phyloP scores from a whole-genome alignment of 73 alveolate genomes.

The Blepharisma japonicum region DNA sequence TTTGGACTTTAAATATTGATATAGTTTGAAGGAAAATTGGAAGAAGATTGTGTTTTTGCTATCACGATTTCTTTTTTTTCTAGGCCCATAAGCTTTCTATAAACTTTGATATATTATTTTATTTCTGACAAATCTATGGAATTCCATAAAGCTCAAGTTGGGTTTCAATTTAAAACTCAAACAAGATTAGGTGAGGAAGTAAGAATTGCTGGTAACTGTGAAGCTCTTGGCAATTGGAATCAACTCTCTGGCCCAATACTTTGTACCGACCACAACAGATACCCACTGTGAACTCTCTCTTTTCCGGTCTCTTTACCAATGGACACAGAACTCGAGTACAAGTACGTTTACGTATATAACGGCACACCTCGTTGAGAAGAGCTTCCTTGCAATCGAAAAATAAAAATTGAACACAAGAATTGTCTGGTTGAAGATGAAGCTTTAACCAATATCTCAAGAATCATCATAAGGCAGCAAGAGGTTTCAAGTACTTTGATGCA shows the following conservation, averaged over 20 bases:
- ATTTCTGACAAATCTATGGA: no score
- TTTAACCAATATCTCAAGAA: background rate
- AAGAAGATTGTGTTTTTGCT: no score
- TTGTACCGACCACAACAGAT: background rate
- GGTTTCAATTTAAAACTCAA: background rate
- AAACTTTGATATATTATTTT: no score
- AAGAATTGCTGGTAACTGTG: conserved; percentile 14
- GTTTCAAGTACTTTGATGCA: background rate
- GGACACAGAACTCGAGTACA: conserved; percentile 16
- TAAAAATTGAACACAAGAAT: background rate
- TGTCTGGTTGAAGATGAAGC: background rate
- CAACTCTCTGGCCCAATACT: background rate
- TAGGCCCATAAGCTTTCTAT: no score
- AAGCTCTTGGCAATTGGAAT: conserved; percentile 24
- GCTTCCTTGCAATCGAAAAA: background rate
- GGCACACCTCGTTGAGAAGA: background rate
- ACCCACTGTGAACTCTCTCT: background rate
- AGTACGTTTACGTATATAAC: background rate
- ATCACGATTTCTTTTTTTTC: no score
- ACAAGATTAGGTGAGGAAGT: background rate
- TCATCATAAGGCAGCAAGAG: background rate
- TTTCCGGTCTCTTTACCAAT: background rate
- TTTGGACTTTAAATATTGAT: no score
- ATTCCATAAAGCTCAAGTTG: no score
- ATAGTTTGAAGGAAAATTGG: no score